A percentile compares a stretch with the other conserved stretches of the same genome.
These are phyloP conservation scores for Aspergillus calidoustus DNA, from an alignment of 2,329 filamentous ascomycete genomes.

Conservation along the genomic window DNA sequence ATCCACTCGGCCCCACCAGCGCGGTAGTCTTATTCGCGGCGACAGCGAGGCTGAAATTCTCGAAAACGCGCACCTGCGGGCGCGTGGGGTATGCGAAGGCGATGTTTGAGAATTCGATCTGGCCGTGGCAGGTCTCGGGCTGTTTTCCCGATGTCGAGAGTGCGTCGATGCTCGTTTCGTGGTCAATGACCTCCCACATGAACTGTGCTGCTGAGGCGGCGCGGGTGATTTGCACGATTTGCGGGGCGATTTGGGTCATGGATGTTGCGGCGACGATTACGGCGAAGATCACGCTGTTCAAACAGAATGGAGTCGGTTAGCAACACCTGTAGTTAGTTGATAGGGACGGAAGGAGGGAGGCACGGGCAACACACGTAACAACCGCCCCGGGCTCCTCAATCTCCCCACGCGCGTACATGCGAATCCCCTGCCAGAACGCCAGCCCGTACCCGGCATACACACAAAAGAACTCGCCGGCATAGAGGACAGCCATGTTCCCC, in stretches of 20 bases:
- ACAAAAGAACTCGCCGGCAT: constrained; percentile 80
- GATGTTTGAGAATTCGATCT: constrained; percentile 64
- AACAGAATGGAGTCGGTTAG: background rate
- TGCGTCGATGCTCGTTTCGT: background rate
- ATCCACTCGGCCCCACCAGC: constrained; percentile 89
- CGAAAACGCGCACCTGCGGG: constrained; percentile 86
- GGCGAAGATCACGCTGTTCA: background rate
- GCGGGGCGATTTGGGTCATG: background rate
- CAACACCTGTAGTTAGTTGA: background rate
- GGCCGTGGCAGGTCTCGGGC: background rate
- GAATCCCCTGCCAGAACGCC: constrained; percentile 87
- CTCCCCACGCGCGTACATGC: constrained; percentile 70
- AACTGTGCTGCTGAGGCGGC: background rate
- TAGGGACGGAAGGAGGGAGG: background rate
- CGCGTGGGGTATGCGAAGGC: constrained; percentile 95
- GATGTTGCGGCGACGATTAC: background rate
- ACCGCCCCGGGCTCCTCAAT: constrained; percentile 68
- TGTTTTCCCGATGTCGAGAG: background rate
- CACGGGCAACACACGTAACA: constrained; percentile 57
- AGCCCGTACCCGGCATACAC: constrained; percentile 87
- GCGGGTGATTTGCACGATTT: background rate
- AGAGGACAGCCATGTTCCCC: constrained; percentile 72
- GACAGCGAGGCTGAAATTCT: constrained; percentile 76
- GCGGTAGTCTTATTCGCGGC: constrained; percentile 94
- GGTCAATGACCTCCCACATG: background rate